Conservation (phyloP, 192 early-diverging fungal species). For the Mortierella claussenii region DNA sequence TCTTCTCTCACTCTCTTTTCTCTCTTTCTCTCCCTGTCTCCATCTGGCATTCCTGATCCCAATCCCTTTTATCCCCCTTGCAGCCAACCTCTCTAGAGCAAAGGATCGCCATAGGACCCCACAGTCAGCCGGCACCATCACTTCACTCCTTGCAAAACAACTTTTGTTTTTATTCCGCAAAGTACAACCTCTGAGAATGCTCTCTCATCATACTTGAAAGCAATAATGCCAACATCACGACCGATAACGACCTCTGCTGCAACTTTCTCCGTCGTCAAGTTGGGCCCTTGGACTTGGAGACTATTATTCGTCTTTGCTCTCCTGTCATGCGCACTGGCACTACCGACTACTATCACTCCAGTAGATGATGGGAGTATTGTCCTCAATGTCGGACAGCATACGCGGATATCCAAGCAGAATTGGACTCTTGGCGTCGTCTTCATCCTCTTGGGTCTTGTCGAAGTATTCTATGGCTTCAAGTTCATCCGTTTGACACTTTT, state of each 20-base stretch:
- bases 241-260: background rate
- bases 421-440: constrained; percentile 20
- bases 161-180: background rate
- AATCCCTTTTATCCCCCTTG: too few relatives aligned
- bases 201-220: background rate
- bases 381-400: constrained; percentile 32
- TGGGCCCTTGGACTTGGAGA: too few relatives aligned
- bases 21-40: too few relatives aligned
- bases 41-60: too few relatives aligned
- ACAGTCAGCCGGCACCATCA: too few relatives aligned
- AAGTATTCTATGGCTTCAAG: constrained; percentile 48
- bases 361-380: background rate
- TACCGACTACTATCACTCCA: constrained; percentile 26
- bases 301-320: constrained; percentile 5
- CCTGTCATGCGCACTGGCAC: background rate
- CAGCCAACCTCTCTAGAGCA: too few relatives aligned
- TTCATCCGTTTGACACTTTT: constrained; percentile 38
- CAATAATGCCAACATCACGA: constrained; percentile 1
- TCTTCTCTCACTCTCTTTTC: too few relatives aligned
- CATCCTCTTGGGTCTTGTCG: constrained; percentile 31
- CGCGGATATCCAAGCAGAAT: constrained; percentile 10
- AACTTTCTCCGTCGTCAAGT: background rate
- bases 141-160: too few relatives aligned
- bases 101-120: too few relatives aligned
- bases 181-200: constrained; percentile 6